Evolutionary conservation across 169 alveolate genomes (phyloP), one percentile per base, ranked within the genome.

Genomic region (Miamiensis avidus): DNA sequence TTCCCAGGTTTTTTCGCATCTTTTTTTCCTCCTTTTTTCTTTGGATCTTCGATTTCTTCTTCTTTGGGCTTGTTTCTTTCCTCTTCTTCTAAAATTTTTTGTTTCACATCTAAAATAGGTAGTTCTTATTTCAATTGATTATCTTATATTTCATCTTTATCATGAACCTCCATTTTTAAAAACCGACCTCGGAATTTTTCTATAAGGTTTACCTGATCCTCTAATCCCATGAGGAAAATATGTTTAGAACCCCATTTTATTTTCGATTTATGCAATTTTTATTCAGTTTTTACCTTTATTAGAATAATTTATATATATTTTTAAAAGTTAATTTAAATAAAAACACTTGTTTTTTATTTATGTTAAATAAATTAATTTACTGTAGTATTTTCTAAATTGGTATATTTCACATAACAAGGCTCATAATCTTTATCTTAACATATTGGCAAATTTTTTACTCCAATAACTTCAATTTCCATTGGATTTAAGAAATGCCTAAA

Each of bases 401-500:
- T 74, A 69, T 89, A 79, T 74, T 75, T 65, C 28, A 89, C 87
- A 84, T 93, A 90, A 27, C 91, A 84, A 20, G 93, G 94, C 81
- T 90, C 88, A 77, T 76, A 93, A 75, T 92, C 89, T 72, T 78
- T 92, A 27, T 88, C 92, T n/a, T 85, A 86, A 64, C 87, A 83
- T 31, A 84, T 82, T 27, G 96, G 96, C 1, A 93, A 78, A 78
- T 93, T 93, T 81, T 91, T 92, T 31, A 90, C 89, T 29, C 92
- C 89, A 26, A 93, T 84, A 28, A 93, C 72, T 65, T 90, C 83
- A 26, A 93, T 76, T 74, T 77, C 86, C n/a, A 93, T 34, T 20
- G 96, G 96, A 81, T 91, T 93, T 31, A 93, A 84, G 49, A 89
- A 91, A 65, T 86, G 91, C 34, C 91, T 81, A 34, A 90, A 82